These are phyloP conservation scores for Emmonsiellopsis sp. DNA, from an alignment of 2,329 filamentous ascomycete species.

Conservation along the genomic window DNA sequence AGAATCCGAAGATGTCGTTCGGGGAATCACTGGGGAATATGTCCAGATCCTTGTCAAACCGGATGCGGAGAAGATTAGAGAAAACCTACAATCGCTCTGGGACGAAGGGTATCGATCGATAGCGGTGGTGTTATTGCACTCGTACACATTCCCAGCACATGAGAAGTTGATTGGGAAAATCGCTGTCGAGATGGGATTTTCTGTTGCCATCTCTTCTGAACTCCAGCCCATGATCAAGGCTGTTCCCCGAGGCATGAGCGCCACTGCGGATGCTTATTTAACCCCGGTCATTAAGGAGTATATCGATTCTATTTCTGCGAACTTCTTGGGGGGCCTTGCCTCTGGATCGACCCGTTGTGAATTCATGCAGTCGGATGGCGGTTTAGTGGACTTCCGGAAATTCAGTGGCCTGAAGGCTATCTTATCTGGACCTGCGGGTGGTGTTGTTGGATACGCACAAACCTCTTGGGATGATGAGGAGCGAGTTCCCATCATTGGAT, in stretches of 20 bases:
- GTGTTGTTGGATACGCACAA: slow-evolving; percentile 85
- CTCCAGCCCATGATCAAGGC: slow-evolving; percentile 82
- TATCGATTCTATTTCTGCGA: slow-evolving; percentile 46
- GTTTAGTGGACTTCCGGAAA: slow-evolving; percentile 46
- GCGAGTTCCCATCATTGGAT: slow-evolving; percentile 79
- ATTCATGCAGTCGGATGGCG: slow-evolving; percentile 91
- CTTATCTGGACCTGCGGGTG: slow-evolving; percentile 82
- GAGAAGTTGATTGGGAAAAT: slow-evolving; percentile 70
- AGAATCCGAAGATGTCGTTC: slow-evolving; percentile 61
- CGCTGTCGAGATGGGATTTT: slow-evolving; percentile 70
- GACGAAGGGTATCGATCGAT: slow-evolving; percentile 66
- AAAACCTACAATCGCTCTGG: slow-evolving; percentile 57
- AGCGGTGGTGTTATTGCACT: slow-evolving; percentile 81
- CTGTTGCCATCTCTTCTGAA: slow-evolving; percentile 68
- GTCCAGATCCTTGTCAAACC: slow-evolving; percentile 60
- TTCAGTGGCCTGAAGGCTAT: slow-evolving; percentile 87
- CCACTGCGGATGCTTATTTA: slow-evolving; percentile 70
- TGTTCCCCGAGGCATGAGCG: slow-evolving; percentile 66
- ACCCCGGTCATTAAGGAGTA: slow-evolving; percentile 74
- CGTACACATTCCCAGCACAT: slow-evolving; percentile 80
- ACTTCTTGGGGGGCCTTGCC: slow-evolving; percentile 71
- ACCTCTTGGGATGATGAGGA: slow-evolving; percentile 82
- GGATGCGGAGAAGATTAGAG: slow-evolving; percentile 42
- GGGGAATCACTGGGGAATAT: slow-evolving; percentile 55
- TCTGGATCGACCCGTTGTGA: slow-evolving; percentile 70